These are phyloP conservation scores for Paramecium sonneborni DNA, from an alignment of 73 alveolate genomes.

Conservation along the genomic window DNA sequence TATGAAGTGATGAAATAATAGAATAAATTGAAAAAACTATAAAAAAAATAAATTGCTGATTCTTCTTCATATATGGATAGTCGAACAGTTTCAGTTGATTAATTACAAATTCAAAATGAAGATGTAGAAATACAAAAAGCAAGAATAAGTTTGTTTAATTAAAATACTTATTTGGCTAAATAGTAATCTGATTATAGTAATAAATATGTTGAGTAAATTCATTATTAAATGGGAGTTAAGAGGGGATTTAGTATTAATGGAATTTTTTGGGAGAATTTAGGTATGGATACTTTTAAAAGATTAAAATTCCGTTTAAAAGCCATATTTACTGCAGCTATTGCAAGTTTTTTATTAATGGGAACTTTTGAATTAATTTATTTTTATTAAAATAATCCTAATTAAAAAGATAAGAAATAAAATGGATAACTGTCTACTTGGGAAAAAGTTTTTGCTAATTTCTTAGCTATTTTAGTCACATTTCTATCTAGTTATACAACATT, in stretches of 20 bases:
- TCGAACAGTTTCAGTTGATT: constrained; percentile 15
- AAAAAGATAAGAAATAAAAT: not conserved
- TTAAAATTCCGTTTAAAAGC: constrained; percentile 26
- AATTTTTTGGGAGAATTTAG: constrained; percentile 49
- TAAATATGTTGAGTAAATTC: constrained; percentile 42
- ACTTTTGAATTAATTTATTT: constrained; percentile 40
- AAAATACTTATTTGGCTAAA: not conserved
- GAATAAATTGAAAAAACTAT: not conserved
- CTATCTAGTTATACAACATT: constrained; percentile 28
- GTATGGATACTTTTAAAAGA: constrained; percentile 52
- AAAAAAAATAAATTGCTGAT: not conserved
- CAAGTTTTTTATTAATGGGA: constrained; percentile 33
- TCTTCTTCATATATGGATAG: not conserved
- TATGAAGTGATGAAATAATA: constrained; percentile 23
- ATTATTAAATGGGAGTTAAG: not conserved
- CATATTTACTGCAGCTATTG: not conserved
- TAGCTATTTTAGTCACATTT: constrained; percentile 7
- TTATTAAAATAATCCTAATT: not conserved
- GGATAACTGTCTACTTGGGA: not conserved
- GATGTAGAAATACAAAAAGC: not conserved
- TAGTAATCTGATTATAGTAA: not conserved
- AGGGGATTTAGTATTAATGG: constrained; percentile 40
- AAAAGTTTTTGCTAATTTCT: not conserved
- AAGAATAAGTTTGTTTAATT: not conserved
- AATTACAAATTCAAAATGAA: not conserved